phyloP scores from a whole-genome alignment of 106 monocot species.

The Dioscorea zingiberensis region DNA sequence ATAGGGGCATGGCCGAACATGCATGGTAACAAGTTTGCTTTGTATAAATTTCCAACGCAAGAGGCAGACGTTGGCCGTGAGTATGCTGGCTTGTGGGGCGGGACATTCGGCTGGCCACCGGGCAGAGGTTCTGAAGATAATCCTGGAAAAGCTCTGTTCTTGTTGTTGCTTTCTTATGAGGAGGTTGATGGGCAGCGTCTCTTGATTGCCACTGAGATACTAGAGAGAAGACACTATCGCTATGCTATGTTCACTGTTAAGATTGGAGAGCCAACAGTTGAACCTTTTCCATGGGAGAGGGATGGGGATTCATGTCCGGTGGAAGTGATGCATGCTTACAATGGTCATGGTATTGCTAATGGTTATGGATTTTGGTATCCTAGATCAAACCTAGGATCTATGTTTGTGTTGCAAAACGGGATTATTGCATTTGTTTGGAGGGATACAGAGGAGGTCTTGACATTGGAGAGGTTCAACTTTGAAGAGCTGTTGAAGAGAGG shows the following conservation, averaged over 20 bases:
- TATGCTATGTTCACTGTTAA: conserved; percentile 81
- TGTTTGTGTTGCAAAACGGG: conserved; percentile 61
- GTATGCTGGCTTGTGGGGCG: conserved; percentile 78
- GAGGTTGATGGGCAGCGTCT: conserved; percentile 29
- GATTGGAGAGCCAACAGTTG: conserved; percentile 37
- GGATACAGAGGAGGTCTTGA: conserved; percentile 58
- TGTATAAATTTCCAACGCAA: conserved; percentile 72
- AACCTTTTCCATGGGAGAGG: conserved; percentile 68
- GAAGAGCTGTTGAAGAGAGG: conserved; percentile 66
- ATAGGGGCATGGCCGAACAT: conserved; percentile 77
- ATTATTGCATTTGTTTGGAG: conserved; percentile 84
- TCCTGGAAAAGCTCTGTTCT: conserved; percentile 69
- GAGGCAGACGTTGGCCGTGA: conserved; percentile 23
- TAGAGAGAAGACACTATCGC: conserved; percentile 86
- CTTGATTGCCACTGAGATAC: conserved; percentile 69
- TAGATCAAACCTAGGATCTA: conserved; percentile 71
- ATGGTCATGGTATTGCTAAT: conserved; percentile 73
- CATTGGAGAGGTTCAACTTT: conserved; percentile 62
- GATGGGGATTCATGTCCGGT: conserved; percentile 27
- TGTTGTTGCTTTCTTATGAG: conserved; percentile 68
- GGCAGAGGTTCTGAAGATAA: conserved; percentile 34
- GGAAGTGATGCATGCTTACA: conserved; percentile 36
- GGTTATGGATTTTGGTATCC: conserved; percentile 89
- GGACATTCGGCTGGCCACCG: conserved; percentile 79
- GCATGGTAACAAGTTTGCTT: conserved; percentile 69